Evolutionary conservation across 2,329 filamentous ascomycete genomes (phyloP), one percentile per base, ranked within the genome.

Genomic region (Phoma herbarum): DNA sequence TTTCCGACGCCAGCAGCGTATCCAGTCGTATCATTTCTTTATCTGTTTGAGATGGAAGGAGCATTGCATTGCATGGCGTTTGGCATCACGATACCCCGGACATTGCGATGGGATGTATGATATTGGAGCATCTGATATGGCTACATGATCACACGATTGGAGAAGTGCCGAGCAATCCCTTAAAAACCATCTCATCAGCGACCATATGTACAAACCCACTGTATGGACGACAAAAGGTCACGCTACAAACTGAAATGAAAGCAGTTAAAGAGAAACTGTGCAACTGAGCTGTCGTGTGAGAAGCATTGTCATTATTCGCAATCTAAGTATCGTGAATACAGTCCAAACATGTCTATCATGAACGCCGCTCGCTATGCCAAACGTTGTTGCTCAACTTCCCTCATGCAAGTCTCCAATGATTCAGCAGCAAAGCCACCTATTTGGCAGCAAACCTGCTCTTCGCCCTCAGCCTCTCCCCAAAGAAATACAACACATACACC

Each of bases 271-370:
- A 33, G 12, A 7, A n/a, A 7, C 3, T 33, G 12, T 11, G 11
- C 6, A 12, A 33, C 9, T 3, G 14, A 33, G 8, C 3, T 33
- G 12, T 10, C 12, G 12, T 33, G 14, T 3, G 12, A 93, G 79
- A 96, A 29, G 28, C 28, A 29, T 29, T 29, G 12, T 10, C 4
- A 29, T 29, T 29, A 29, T 29, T 29, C 28, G 28, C 28, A 10
- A 29, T 10, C 28, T 29, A 8, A 10, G 28, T 10, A 29, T 29
- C 28, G 2, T 11, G 12, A 29, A 10, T 10, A 7, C 28, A 29
- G 28, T 10, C 28, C 28, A 29, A 29, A 29, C 28, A 29, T 29
- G 10, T 29, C 28, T 29, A 29, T 29, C 10, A 7, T 29, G 28
- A 29, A 10, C 28, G 28, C 28, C n/a, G n/a, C 28, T 29, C 28